Conservation (phyloP, 768 basidiomycete genomes). For the Trametes coccinea region DNA sequence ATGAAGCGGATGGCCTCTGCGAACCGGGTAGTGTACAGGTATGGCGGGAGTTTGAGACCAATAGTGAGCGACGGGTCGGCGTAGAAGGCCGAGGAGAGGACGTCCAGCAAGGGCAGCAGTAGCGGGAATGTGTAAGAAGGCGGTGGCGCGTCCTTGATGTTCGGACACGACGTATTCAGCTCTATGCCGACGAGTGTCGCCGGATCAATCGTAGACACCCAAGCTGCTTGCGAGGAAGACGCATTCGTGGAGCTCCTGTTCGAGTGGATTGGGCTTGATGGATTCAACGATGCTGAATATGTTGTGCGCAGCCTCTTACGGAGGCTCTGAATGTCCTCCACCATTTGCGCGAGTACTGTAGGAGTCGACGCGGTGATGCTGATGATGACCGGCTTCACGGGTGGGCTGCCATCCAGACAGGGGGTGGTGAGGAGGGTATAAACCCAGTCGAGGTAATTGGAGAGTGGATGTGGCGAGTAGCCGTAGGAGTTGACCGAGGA, state of each 20-base stretch:
- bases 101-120: conserved; percentile 54
- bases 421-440: conserved; percentile 46
- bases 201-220: conserved; percentile 26
- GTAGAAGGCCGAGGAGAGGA: conserved; percentile 51
- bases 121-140: conserved; percentile 60
- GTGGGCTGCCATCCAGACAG: conserved; percentile 26
- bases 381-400: conserved; percentile 69
- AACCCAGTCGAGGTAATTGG: conserved; percentile 67
- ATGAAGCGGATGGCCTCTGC: conserved; percentile 50
- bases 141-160: conserved; percentile 62
- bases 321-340: conserved; percentile 59
- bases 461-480: conserved; percentile 77
- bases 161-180: conserved; percentile 85
- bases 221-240: conserved; percentile 21
- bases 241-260: conserved; percentile 2
- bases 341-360: conserved; percentile 51
- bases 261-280: conserved; percentile 9
- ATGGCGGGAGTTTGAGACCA: conserved; percentile 82
- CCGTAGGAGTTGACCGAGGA: conserved; percentile 86
- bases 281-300: conserved; percentile 17
- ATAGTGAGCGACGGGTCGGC: conserved; percentile 58
- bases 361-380: conserved; percentile 70
- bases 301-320: conserved; percentile 39
- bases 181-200: conserved; percentile 63
- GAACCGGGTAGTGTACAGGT: conserved; percentile 63